A percentile compares a stretch with the other conserved stretches of the same genome.
Conservation (phyloP, 192 early-diverging fungal genomes). For the Backusella sp. region DNA sequence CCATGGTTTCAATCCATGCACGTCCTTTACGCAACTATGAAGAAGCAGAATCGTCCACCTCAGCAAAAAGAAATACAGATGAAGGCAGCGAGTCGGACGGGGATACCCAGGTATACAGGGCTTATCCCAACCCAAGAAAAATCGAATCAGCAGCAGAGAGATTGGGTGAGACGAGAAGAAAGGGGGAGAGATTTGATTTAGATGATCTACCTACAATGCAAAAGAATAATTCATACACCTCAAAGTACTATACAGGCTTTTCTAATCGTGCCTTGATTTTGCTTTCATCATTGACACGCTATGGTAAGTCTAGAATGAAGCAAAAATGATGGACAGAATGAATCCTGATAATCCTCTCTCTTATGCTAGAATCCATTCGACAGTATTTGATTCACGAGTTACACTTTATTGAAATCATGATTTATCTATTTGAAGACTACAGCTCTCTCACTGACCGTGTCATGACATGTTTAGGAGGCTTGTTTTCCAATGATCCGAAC, state of each 20-base stretch:
- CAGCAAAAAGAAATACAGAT: not conserved
- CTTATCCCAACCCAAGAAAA: not conserved
- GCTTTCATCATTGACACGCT: conserved; percentile 18
- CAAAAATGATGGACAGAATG: not conserved
- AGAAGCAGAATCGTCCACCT: not conserved
- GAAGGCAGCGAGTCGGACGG: not conserved
- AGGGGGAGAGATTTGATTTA: not conserved
- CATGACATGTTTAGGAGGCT: conserved; percentile 20
- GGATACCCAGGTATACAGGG: not conserved
- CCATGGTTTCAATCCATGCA: not conserved
- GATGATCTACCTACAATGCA: not conserved
- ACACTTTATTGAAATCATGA: conserved; percentile 22
- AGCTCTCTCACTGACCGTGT: conserved; percentile 18
- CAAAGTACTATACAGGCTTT: conserved; percentile 7
- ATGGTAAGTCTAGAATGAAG: conserved; percentile 1
- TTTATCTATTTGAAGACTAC: conserved; percentile 26
- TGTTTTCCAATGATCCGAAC: not conserved
- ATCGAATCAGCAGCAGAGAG: conserved; percentile 16
- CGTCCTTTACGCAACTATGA: not conserved
- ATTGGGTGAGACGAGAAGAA: not conserved
- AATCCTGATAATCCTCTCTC: not conserved
- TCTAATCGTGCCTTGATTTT: conserved; percentile 20
- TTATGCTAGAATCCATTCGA: conserved; percentile 7
- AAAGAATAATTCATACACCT: not conserved
- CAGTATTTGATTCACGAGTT: conserved; percentile 27